phyloP scores from a whole-genome alignment of 108 stramenopile genomes.

The Cyclotella cryptica region DNA sequence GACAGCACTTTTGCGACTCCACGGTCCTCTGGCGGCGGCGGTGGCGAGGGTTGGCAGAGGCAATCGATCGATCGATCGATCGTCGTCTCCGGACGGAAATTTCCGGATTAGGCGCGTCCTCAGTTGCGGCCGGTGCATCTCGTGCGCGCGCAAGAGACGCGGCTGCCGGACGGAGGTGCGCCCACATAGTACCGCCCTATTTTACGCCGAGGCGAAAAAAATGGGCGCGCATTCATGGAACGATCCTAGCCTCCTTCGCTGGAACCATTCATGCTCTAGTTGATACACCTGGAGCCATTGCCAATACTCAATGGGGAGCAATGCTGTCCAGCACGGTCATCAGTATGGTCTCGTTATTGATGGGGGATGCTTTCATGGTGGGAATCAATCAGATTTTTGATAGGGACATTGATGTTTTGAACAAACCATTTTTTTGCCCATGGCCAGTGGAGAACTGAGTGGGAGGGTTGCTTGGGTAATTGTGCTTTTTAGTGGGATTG shows the following conservation, averaged over 20 bases:
- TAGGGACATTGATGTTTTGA: conserved; percentile 93
- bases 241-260: conserved; percentile 92
- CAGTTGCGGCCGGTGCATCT: too few species aligned
- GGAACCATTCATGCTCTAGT: conserved; percentile 89
- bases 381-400: conserved; percentile 98
- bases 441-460: conserved; percentile 95
- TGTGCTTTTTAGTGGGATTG: conserved; percentile 64
- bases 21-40: too few species aligned
- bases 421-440: conserved; percentile 96
- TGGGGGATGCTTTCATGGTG: conserved; percentile 97
- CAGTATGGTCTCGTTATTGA: conserved; percentile 89
- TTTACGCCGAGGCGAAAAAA: too few species aligned
- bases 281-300: conserved; percentile 82
- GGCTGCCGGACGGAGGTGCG: too few species aligned
- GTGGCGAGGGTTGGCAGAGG: too few species aligned
- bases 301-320: conserved; percentile 65
- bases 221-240: conserved; percentile 95
- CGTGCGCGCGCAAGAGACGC: too few species aligned
- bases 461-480: conserved; percentile 82
- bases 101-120: too few species aligned
- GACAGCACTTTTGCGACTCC: too few species aligned
- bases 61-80: too few species aligned
- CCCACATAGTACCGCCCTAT: too few species aligned
- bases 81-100: too few species aligned
- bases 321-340: conserved; percentile 86